These are phyloP conservation scores for Ogataea pignaliae DNA, from an alignment of 805 yeast genomes.

Conservation along the genomic window DNA sequence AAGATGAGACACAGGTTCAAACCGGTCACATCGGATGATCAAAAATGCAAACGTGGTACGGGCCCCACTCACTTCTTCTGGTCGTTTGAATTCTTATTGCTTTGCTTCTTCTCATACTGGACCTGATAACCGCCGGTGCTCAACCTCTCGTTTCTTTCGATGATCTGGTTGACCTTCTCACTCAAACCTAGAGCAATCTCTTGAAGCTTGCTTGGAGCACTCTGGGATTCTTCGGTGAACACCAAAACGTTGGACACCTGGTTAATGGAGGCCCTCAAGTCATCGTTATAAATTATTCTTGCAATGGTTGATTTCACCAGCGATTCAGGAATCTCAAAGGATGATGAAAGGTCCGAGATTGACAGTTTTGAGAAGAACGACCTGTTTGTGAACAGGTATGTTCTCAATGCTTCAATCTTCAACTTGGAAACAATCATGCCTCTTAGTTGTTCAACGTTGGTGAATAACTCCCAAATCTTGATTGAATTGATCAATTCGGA, in stretches of 20 bases:
- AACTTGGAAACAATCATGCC: slow-evolving; percentile 71
- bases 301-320: slow-evolving; percentile 61
- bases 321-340: slow-evolving; percentile 58
- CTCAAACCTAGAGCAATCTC: slow-evolving; percentile 80
- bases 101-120: slow-evolving; percentile 23
- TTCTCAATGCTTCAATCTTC: slow-evolving; percentile 86
- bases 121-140: slow-evolving; percentile 69
- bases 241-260: slow-evolving; percentile 58
- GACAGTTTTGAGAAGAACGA: slow-evolving; percentile 72
- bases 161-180: slow-evolving; percentile 71
- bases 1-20: too few species aligned
- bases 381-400: slow-evolving; percentile 86
- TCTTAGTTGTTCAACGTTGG: slow-evolving; percentile 62
- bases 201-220: slow-evolving; percentile 77
- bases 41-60: too few species aligned
- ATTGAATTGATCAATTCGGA: slow-evolving; percentile 67
- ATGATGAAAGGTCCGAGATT: slow-evolving; percentile 53
- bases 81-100: slow-evolving; percentile 1
- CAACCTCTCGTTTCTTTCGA: slow-evolving; percentile 82
- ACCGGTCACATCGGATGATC: too few species aligned
- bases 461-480: slow-evolving; percentile 81
- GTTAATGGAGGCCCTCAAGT: slow-evolving; percentile 70
- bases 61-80: not conserved
- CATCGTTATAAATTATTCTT: slow-evolving; percentile 74
- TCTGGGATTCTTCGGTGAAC: slow-evolving; percentile 61